These are phyloP conservation scores for Claviceps sp. DNA, from an alignment of 2,329 filamentous ascomycete genomes.

Conservation along the genomic window DNA sequence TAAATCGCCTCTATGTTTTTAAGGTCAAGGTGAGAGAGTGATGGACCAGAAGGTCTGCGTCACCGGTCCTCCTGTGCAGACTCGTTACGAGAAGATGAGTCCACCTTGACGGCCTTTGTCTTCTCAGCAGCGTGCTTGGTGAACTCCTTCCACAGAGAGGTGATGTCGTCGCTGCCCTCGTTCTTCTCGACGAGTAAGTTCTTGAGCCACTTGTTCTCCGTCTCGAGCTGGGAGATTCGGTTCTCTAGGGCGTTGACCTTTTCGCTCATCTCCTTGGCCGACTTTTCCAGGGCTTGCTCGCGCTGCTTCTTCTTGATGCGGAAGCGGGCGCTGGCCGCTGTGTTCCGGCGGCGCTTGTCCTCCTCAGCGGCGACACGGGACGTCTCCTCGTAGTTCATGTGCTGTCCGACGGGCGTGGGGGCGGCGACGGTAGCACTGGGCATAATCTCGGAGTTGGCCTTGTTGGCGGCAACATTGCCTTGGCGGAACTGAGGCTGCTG, in stretches of 20 bases:
- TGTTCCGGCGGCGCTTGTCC: constrained; percentile 81
- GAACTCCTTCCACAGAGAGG: constrained; percentile 38
- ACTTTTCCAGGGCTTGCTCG: constrained; percentile 71
- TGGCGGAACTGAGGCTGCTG: constrained; percentile 22
- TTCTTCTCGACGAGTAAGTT: constrained; percentile 74
- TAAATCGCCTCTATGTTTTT: background rate
- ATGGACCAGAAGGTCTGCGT: background rate
- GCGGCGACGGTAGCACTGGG: constrained; percentile 13
- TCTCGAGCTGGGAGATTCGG: constrained; percentile 64
- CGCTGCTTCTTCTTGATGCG: constrained; percentile 94
- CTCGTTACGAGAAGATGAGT: constrained; percentile 10
- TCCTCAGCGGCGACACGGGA: constrained; percentile 68
- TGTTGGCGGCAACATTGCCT: constrained; percentile 23
- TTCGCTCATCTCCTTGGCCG: constrained; percentile 70
- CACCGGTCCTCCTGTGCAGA: constrained; percentile 12
- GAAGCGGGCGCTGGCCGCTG: constrained; percentile 77
- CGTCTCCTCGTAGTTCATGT: constrained; percentile 52
- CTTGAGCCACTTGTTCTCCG: constrained; percentile 72
- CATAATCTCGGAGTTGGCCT: constrained; percentile 31
- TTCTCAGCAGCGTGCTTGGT: constrained; percentile 24
- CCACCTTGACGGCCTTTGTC: constrained; percentile 13
- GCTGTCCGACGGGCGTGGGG: constrained; percentile 17
- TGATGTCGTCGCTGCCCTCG: constrained; percentile 42
- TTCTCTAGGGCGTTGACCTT: constrained; percentile 62
- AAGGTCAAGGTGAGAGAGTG: background rate